Percentiles rank a stretch among this genome's conserved stretches.
phyloP scores from a whole-genome alignment of 805 yeast species.

The Starmera caribaea region DNA sequence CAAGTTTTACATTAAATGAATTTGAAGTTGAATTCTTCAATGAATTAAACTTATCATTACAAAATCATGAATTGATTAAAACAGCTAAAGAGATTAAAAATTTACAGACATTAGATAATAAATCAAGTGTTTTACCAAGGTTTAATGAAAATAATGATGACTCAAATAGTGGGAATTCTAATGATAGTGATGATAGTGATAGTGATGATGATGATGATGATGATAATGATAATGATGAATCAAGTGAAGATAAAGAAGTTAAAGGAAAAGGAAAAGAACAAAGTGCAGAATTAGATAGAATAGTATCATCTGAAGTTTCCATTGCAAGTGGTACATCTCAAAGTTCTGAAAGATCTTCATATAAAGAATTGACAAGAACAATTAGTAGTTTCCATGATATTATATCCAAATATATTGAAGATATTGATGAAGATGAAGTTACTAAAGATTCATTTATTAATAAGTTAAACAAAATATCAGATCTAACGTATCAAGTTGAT shows the following conservation, averaged over 20 bases:
- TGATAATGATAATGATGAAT: conserved; percentile 3
- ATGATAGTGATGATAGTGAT: neutral
- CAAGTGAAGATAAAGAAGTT: neutral
- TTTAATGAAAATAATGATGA: no score
- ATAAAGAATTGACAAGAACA: conserved; percentile 4
- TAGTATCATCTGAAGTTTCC: neutral
- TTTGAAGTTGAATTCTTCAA: conserved; percentile 38
- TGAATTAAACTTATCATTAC: conserved; percentile 14
- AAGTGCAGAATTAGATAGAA: neutral
- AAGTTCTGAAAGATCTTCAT: neutral
- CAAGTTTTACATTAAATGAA: conserved; percentile 46
- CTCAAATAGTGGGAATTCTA: neutral
- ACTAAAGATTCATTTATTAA: conserved; percentile 1
- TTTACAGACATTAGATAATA: no score
- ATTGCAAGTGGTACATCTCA: neutral
- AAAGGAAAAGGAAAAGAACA: neutral
- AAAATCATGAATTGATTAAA: no score
- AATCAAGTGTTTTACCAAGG: no score
- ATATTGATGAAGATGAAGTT: conserved; percentile 1
- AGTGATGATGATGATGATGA: conserved; percentile 2
- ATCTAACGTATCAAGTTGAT: conserved; percentile 13
- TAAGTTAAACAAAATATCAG: conserved; percentile 14
- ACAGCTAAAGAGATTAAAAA: conserved; percentile 1
- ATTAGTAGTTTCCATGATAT: conserved; percentile 3
- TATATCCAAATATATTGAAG: conserved; percentile 2